Evolutionary conservation across 148 eudicot species (phyloP).

Genomic region (Simmondsia chinensis): DNA sequence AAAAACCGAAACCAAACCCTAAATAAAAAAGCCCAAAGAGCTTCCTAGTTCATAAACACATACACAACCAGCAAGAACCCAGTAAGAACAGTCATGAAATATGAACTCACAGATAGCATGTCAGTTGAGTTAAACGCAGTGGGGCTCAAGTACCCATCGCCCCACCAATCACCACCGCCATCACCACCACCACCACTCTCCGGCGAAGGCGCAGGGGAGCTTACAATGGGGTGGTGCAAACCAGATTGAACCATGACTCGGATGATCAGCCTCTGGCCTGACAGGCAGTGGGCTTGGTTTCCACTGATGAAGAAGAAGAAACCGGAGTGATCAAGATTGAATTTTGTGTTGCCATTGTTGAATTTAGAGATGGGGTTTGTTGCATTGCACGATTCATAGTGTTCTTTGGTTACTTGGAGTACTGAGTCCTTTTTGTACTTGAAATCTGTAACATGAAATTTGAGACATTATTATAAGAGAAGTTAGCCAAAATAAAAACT

Average conservation of each 20-base stretch:
- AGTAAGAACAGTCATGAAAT: conserved; percentile 24
- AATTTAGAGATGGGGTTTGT: conserved; percentile 35
- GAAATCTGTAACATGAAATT: too few relatives aligned
- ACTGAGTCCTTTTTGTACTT: conserved; percentile 66
- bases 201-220: conserved; percentile 17
- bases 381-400: conserved; percentile 34
- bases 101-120: conserved; percentile 27
- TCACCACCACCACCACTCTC: conserved; percentile 14
- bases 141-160: conserved; percentile 21
- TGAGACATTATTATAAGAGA: too few relatives aligned
- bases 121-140: conserved; percentile 24
- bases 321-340: conserved; percentile 41
- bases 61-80: conserved; percentile 25
- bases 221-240: conserved; percentile 9
- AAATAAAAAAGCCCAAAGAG: neutral
- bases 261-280: conserved; percentile 57
- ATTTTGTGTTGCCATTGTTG: conserved; percentile 47
- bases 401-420: conserved; percentile 35
- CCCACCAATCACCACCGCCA: conserved; percentile 15
- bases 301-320: conserved; percentile 75
- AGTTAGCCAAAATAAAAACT: too few relatives aligned
- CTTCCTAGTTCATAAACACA: conserved; percentile 20
- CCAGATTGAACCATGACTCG: conserved; percentile 48
- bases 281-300: conserved; percentile 36
- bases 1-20: neutral